Evolutionary conservation across 768 basidiomycete species (phyloP).

Genomic region (Mycena metata): DNA sequence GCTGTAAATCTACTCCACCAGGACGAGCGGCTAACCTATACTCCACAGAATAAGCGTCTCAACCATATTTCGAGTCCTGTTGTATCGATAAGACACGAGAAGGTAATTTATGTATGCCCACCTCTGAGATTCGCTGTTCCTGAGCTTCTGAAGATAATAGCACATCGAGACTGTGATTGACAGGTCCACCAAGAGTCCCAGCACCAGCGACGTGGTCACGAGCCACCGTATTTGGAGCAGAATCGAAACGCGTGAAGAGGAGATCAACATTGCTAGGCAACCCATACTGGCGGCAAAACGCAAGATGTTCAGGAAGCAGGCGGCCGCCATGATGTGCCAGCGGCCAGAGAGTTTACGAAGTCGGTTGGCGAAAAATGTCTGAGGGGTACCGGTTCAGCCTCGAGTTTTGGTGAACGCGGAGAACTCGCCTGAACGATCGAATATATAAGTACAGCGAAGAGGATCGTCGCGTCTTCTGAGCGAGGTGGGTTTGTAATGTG

Average conservation of each 20-base stretch:
- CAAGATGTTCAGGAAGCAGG: not conserved
- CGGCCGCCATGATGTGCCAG: slow-evolving; percentile 6
- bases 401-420: not conserved
- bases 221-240: slow-evolving; percentile 13
- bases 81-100: not conserved
- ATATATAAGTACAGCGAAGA: slow-evolving; percentile 6
- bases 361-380: slow-evolving; percentile 23
- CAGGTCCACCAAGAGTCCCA: slow-evolving; percentile 5
- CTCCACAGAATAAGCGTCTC: slow-evolving; percentile 11
- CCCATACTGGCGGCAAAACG: slow-evolving; percentile 9
- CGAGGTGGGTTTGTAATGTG: slow-evolving; percentile 7
- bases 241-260: not conserved
- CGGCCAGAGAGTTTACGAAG: slow-evolving; percentile 9
- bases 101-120: not conserved
- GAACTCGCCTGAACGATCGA: slow-evolving; percentile 4
- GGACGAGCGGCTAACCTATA: not conserved
- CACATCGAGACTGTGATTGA: slow-evolving; percentile 19
- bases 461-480: slow-evolving; percentile 1
- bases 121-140: not conserved
- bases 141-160: not conserved
- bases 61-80: slow-evolving; percentile 4
- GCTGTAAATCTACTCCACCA: not conserved
- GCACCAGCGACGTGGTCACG: not conserved
- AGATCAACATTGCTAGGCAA: not conserved
- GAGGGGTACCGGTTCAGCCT: no score